A percentile compares a stretch with the other conserved stretches of the same genome.
Conservation (phyloP, 2,329 filamentous ascomycete genomes). For the Aaosphaeria pasadenensis region DNA sequence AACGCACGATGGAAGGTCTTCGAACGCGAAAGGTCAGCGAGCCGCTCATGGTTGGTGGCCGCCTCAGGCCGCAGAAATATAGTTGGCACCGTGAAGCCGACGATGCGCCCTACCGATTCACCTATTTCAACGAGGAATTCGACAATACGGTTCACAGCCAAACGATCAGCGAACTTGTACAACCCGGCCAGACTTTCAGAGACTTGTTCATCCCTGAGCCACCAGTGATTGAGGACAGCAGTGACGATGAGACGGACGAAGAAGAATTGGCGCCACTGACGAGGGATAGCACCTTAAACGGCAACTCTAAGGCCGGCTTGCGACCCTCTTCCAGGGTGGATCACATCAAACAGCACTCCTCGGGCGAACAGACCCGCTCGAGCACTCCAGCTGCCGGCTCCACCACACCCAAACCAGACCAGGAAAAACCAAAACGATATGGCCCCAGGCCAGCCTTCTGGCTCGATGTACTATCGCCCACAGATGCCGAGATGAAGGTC, state of each 20-base stretch:
- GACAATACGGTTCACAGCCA: conserved; percentile 95
- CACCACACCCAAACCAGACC: conserved; percentile 19
- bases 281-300: conserved; percentile 17
- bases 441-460: conserved; percentile 93
- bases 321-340: conserved; percentile 13
- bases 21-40: conserved; percentile 91
- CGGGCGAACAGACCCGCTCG: conserved; percentile 44
- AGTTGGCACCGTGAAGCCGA: conserved; percentile 87
- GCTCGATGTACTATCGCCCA: conserved; percentile 89
- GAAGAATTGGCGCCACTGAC: conserved; percentile 18
- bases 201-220: conserved; percentile 92
- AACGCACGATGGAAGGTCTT: conserved; percentile 70
- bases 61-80: conserved; percentile 73
- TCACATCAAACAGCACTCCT: conserved; percentile 23
- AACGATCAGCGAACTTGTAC: conserved; percentile 87
- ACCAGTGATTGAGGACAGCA: conserved; percentile 60
- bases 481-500: conserved; percentile 92
- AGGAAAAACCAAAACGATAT: conserved; percentile 40
- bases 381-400: conserved; percentile 54
- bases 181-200: conserved; percentile 77
- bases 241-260: conserved; percentile 63
- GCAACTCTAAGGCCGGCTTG: conserved; percentile 24
- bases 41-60: conserved; percentile 85
- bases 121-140: conserved; percentile 98
- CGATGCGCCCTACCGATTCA: conserved; percentile 90